These are phyloP conservation scores for Dictyostelium capitatum DNA, from an alignment of 78 protist species.

Conservation along the genomic window DNA sequence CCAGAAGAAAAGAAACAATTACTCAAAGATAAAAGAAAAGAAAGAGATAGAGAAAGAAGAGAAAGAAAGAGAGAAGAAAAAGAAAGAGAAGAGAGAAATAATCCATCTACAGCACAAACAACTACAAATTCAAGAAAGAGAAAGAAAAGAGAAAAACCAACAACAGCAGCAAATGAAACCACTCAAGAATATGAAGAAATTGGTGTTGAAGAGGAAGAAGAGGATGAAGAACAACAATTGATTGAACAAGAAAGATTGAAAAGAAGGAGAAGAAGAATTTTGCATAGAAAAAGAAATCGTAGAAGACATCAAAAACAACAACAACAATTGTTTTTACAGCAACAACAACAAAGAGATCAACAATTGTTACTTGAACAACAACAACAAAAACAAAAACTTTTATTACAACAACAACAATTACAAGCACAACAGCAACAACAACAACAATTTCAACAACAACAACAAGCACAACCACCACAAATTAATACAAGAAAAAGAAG, in stretches of 20 bases:
- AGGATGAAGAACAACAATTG: background rate
- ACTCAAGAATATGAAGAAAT: constrained; percentile 7
- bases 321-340: background rate
- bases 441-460: constrained; percentile 4
- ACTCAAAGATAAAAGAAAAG: background rate
- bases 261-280: background rate
- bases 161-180: background rate
- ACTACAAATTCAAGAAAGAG: background rate
- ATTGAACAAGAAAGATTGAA: background rate
- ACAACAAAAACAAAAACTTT: background rate
- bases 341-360: background rate
- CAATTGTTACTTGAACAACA: background rate
- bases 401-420: constrained; percentile 1
- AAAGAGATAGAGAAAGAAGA: background rate
- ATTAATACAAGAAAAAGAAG: constrained; percentile 4
- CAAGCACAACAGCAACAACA: background rate
- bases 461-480: constrained; percentile 12
- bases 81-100: background rate
- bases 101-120: background rate
- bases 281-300: background rate
- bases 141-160: constrained; percentile 16
- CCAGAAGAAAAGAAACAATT: background rate
- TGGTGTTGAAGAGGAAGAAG: background rate
- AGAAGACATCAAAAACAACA: background rate
- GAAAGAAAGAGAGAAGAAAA: background rate